These are phyloP conservation scores for Arthroderma sp. DNA, from an alignment of 2,329 filamentous ascomycete genomes.

Conservation along the genomic window DNA sequence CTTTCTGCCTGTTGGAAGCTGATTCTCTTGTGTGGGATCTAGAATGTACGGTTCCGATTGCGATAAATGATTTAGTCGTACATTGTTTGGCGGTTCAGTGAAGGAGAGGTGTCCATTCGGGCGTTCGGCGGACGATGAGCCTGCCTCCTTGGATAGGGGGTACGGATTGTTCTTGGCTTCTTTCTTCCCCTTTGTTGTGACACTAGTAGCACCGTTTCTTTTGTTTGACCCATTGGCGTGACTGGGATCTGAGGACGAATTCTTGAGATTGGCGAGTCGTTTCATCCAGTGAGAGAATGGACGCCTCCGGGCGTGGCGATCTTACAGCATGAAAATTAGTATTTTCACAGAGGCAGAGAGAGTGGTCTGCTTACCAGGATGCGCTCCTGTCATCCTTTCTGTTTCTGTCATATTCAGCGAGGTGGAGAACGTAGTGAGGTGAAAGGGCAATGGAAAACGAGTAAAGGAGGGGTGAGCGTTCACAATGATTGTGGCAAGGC, in stretches of 20 bases:
- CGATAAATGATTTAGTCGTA: constrained; percentile 40
- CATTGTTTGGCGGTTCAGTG: constrained; percentile 40
- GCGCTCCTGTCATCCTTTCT: too few relatives aligned
- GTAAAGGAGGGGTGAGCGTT: too few relatives aligned
- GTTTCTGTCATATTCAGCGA: too few relatives aligned
- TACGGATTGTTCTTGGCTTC: constrained; percentile 80
- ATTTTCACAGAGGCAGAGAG: too few relatives aligned
- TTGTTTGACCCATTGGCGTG: constrained; percentile 27
- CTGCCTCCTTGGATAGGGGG: constrained; percentile 58
- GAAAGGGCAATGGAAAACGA: too few relatives aligned
- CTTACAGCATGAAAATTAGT: constrained; percentile 27
- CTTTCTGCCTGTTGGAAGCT: constrained; percentile 50
- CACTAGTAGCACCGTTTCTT: constrained; percentile 13
- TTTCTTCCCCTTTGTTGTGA: constrained; percentile 43
- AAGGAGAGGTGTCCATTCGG: constrained; percentile 36
- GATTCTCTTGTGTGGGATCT: constrained; percentile 48
- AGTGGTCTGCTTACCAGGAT: too few relatives aligned
- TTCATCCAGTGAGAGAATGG: constrained; percentile 93
- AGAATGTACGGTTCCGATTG: constrained; percentile 46
- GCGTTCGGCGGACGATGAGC: constrained; percentile 22
- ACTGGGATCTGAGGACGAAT: constrained; percentile 46
- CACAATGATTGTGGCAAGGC: too few relatives aligned
- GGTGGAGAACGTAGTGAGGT: too few relatives aligned
- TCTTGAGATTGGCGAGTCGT: constrained; percentile 78
- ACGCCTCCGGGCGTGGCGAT: constrained; percentile 60